A percentile compares a stretch with the other conserved stretches of the same genome.
These are phyloP conservation scores for Pythium dissimile DNA, from an alignment of 352 stramenopile genomes.

Conservation along the genomic window DNA sequence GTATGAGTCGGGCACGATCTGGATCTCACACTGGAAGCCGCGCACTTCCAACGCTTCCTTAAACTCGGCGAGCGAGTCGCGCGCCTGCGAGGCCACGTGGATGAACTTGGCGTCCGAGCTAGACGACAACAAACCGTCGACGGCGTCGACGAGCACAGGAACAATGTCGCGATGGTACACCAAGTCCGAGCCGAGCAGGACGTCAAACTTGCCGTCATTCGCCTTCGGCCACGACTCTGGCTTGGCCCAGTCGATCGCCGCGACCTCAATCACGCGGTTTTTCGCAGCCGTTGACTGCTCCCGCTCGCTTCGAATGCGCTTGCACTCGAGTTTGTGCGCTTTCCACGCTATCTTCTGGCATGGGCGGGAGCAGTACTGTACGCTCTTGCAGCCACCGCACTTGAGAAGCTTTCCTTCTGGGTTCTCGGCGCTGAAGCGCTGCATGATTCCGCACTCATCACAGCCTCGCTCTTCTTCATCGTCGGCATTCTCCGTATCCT, in stretches of 20 bases:
- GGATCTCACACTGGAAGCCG: conserved; percentile 56
- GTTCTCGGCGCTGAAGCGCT: conserved; percentile 78
- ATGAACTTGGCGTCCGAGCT: conserved; percentile 54
- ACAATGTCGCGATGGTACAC: conserved; percentile 87
- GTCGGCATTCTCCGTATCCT: conserved; percentile 9
- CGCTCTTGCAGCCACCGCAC: conserved; percentile 64
- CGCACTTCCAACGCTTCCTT: conserved; percentile 70
- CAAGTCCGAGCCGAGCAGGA: conserved; percentile 81
- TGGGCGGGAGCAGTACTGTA: conserved; percentile 82
- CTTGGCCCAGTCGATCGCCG: conserved; percentile 79
- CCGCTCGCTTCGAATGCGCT: conserved; percentile 44
- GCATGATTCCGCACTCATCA: conserved; percentile 59
- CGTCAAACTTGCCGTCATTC: conserved; percentile 45
- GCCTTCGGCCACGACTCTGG: conserved; percentile 60
- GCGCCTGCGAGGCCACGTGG: conserved; percentile 75
- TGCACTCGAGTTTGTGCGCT: conserved; percentile 80
- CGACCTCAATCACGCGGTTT: conserved; percentile 45
- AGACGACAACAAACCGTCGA: conserved; percentile 57
- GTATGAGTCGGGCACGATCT: conserved; percentile 76
- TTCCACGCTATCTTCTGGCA: conserved; percentile 89
- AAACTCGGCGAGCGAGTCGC: conserved; percentile 80
- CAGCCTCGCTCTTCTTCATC: conserved; percentile 46
- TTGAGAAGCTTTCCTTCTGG: conserved; percentile 86
- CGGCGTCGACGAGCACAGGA: conserved; percentile 68
- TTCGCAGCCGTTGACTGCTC: conserved; percentile 17